Base-by-base conservation (phyloP, 352 stramenopile species). In the Chrysophaeum taylorii region DNA sequence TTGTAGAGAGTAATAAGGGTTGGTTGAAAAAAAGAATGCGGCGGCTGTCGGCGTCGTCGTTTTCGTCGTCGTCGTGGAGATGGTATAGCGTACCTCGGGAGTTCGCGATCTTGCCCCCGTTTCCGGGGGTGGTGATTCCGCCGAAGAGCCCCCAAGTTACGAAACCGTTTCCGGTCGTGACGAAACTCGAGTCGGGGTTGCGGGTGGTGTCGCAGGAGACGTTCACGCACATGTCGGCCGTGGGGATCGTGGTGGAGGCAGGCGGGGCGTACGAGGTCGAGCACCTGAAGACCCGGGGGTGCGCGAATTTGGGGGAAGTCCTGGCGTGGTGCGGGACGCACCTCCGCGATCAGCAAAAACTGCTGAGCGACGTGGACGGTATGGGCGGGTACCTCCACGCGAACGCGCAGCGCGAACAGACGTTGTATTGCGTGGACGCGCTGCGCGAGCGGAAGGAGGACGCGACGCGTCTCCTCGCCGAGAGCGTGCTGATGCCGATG, bases 371-470 rank as follows among this genome's bases (percentile, higher is more conserved):
- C 36, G 48, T 35, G 67, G 67, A 71, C 43, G 12, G 45, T 21
- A 31, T 27, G 37, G 43, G 43, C 37, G 64, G 29, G 0, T 63
- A 64, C 39, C 39, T 72, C 5, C 45, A 72, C 61, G 90, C 91
- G 45, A 93, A 89, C 25, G 88, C 84, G 35, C 88, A 85, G 38
- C 83, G 94, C 54, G 94, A 98, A 76, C 91, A 98, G 82, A 96
- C 97, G 71, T 89, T 98, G 54, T 96, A 97, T 79, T 97, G 89
- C 71, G 88, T 97, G 70, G 94, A 98, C 78, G 78, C 97, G 52
- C 79, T 98, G 48, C 86, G 93, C 45, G 92, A 97, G 73, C 96
- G 96, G 73, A 85, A 96, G 7, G 81, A 88, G 43, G 79, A 85
- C 45, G 92, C 89, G 0, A 81, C 97, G 54, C 83, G 92, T 70